These are phyloP conservation scores for Euryodendron excelsum DNA, from an alignment of 148 eudicot species.

Conservation along the genomic window DNA sequence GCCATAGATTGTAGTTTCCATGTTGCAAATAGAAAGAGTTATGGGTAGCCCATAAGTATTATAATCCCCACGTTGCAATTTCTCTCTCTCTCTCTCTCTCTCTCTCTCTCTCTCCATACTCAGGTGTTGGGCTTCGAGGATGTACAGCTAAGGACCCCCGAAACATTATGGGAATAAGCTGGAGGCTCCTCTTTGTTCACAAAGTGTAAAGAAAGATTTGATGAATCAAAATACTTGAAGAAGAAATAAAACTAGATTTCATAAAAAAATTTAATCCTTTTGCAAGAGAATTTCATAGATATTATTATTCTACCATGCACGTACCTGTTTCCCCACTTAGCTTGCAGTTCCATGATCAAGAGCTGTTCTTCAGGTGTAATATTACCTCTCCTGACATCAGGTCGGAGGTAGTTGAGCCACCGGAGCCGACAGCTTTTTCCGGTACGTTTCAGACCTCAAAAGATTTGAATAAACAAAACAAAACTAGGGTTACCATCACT, in stretches of 20 bases:
- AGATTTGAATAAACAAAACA: neutral
- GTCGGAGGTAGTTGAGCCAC: conserved; percentile 84
- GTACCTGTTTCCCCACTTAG: conserved; percentile 94
- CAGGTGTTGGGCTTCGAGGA: neutral
- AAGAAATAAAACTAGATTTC: too few relatives aligned
- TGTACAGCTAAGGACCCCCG: neutral
- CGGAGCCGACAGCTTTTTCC: conserved; percentile 91
- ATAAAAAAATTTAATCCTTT: too few relatives aligned
- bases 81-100: neutral
- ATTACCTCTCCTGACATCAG: conserved; percentile 85
- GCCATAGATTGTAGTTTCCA: neutral
- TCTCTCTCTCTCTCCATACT: neutral
- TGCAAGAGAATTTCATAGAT: neutral
- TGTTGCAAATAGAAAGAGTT: neutral
- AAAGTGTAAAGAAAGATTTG: neutral
- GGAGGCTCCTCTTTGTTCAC: neutral
- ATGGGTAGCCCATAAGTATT: neutral
- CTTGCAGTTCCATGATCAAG: conserved; percentile 87
- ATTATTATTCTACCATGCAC: neutral
- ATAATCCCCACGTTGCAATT: neutral
- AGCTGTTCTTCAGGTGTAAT: conserved; percentile 83
- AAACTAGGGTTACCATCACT: conserved; percentile 13
- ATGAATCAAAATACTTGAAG: too few relatives aligned
- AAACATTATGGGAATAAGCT: neutral
- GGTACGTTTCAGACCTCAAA: conserved; percentile 74